Conservation (phyloP, 305 asterid species). For the Fraxinus albicans region DNA sequence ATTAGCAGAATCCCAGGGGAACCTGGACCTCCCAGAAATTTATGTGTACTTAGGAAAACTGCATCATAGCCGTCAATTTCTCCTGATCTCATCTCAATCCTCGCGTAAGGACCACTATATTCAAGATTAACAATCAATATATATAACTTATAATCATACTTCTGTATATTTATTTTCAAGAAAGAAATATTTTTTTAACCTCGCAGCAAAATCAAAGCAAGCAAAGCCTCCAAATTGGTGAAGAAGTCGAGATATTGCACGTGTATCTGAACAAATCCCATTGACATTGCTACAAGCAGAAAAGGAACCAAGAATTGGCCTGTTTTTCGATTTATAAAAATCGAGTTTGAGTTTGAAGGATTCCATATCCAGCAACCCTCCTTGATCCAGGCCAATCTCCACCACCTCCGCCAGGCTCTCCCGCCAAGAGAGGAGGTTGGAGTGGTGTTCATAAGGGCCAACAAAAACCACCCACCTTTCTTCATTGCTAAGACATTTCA, state of each 20-base stretch:
- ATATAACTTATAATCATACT: neutral
- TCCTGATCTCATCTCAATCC: slow-evolving; percentile 49
- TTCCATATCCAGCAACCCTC: slow-evolving; percentile 51
- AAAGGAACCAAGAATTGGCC: slow-evolving; percentile 64
- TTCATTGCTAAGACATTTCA: slow-evolving; percentile 32
- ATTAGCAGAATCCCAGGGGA: slow-evolving; percentile 52
- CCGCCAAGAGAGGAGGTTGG: slow-evolving; percentile 70
- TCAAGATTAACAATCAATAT: neutral
- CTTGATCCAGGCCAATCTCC: slow-evolving; percentile 57
- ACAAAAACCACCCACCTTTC: slow-evolving; percentile 71
- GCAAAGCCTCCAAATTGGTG: slow-evolving; percentile 62
- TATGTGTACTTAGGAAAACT: slow-evolving; percentile 48
- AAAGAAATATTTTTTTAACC: slow-evolving; percentile 31
- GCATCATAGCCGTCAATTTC: slow-evolving; percentile 58
- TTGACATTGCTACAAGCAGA: slow-evolving; percentile 83
- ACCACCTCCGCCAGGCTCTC: slow-evolving; percentile 71
- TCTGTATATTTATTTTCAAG: neutral
- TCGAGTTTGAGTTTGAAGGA: slow-evolving; percentile 36
- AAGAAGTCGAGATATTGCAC: slow-evolving; percentile 49
- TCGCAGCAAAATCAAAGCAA: slow-evolving; percentile 71
- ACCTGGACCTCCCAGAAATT: slow-evolving; percentile 65
- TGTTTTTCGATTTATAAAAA: slow-evolving; percentile 28
- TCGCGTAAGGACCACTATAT: slow-evolving; percentile 44
- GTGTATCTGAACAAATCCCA: slow-evolving; percentile 49
- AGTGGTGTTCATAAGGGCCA: slow-evolving; percentile 80